These are phyloP conservation scores for Tausonia pullulans DNA, from an alignment of 1,284 basidiomycete genomes.

Conservation along the genomic window DNA sequence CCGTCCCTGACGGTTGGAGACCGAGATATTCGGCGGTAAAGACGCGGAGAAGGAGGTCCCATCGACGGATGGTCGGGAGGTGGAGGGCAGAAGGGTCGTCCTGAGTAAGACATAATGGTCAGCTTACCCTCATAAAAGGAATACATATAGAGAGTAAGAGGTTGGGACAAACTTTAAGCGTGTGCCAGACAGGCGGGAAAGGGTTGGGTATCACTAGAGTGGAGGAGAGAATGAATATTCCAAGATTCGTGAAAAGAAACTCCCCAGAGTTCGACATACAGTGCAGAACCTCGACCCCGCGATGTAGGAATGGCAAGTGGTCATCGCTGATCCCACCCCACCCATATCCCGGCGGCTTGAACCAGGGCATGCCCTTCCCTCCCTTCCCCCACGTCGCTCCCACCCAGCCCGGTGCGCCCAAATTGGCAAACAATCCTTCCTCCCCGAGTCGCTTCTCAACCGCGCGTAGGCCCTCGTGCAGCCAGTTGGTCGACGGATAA, in stretches of 20 bases:
- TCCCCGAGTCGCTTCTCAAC: conserved; percentile 51
- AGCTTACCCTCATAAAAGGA: background rate
- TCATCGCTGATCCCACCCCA: conserved; percentile 76
- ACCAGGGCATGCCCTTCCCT: conserved; percentile 26
- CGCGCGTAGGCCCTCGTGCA: conserved; percentile 61
- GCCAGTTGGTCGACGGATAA: conserved; percentile 81
- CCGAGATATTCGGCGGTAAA: conserved; percentile 85
- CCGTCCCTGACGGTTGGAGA: conserved; percentile 33
- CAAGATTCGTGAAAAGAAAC: background rate
- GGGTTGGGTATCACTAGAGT: conserved; percentile 64
- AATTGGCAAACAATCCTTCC: conserved; percentile 18
- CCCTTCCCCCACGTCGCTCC: conserved; percentile 22
- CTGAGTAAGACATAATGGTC: conserved; percentile 34
- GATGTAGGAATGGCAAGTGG: conserved; percentile 76
- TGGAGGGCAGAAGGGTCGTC: conserved; percentile 83
- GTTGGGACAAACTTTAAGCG: conserved; percentile 32
- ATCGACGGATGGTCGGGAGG: conserved; percentile 70
- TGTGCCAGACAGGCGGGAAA: conserved; percentile 91
- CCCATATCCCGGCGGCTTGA: conserved; percentile 14
- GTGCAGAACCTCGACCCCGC: conserved; percentile 82
- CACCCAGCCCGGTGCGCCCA: conserved; percentile 41
- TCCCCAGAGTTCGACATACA: background rate
- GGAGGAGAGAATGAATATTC: background rate
- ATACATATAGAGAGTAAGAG: background rate
- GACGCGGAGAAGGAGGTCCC: conserved; percentile 79